These are phyloP conservation scores for Rhynchospora pubera DNA, from an alignment of 176 grass and related monocot species.

Conservation along the genomic window DNA sequence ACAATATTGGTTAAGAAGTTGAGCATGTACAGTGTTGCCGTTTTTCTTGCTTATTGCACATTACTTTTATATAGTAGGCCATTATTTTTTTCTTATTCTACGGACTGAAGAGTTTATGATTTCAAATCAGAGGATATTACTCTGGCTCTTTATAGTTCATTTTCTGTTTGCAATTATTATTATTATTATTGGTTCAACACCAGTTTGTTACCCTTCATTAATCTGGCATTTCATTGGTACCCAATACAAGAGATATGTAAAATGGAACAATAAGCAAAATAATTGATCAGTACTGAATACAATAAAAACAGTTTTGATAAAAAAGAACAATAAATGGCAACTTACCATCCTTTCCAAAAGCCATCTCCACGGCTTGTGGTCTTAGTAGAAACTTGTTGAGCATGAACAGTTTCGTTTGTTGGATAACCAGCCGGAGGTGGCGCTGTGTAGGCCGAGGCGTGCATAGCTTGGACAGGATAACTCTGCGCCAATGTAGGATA, in stretches of 20 bases:
- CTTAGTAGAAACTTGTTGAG: slow-evolving; percentile 3
- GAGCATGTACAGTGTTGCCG: not conserved
- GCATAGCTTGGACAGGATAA: slow-evolving; percentile 8
- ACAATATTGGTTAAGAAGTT: not conserved
- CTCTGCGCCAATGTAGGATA: not conserved
- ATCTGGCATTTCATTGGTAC: too few relatives aligned
- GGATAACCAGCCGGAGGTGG: slow-evolving; percentile 21
- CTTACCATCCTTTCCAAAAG: slow-evolving; percentile 25
- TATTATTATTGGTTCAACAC: too few relatives aligned
- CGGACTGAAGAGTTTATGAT: too few relatives aligned
- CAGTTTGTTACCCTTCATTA: too few relatives aligned
- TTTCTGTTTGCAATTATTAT: too few relatives aligned
- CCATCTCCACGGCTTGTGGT: slow-evolving; percentile 12
- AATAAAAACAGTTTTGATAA: not conserved
- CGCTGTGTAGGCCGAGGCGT: not conserved
- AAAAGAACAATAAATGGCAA: not conserved
- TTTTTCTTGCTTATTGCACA: not conserved
- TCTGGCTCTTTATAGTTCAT: not conserved
- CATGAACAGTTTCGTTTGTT: slow-evolving; percentile 10
- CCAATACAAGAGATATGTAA: too few relatives aligned
- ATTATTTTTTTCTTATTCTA: too few relatives aligned
- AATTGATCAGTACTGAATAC: not conserved
- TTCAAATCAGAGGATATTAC: too few relatives aligned
- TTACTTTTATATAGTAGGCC: not conserved
- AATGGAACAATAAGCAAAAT: not conserved